Evolutionary conservation across 306 rosid genomes (phyloP).

Genomic region (Dalbergia oliveri): DNA sequence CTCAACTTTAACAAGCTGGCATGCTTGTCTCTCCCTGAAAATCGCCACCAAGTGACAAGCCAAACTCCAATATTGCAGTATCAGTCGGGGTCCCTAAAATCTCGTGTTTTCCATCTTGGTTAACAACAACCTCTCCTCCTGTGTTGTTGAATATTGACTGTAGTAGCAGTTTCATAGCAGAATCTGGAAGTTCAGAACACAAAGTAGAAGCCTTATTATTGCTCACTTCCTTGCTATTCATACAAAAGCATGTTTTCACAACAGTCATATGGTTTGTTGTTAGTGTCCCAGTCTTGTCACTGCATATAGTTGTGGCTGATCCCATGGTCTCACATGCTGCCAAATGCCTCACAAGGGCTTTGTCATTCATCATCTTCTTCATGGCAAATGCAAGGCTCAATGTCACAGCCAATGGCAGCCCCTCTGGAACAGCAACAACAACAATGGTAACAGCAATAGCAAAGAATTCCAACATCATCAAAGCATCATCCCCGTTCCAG

Average conservation of each 20-base stretch:
- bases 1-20: slow-evolving; percentile 81
- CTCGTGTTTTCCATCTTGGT: slow-evolving; percentile 77
- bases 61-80: slow-evolving; percentile 84
- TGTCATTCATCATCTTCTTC: slow-evolving; percentile 99
- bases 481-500: slow-evolving; percentile 90
- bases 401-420: slow-evolving; percentile 93
- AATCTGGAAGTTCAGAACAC: slow-evolving; percentile 72
- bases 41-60: slow-evolving; percentile 84
- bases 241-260: slow-evolving; percentile 90
- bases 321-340: slow-evolving; percentile 99
- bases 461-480: slow-evolving; percentile 81
- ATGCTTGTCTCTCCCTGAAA: slow-evolving; percentile 74
- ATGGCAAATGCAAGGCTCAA: slow-evolving; percentile 98
- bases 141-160: slow-evolving; percentile 90
- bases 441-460: slow-evolving; percentile 94
- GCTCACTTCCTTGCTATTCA: slow-evolving; percentile 69
- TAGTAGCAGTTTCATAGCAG: slow-evolving; percentile 62
- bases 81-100: slow-evolving; percentile 91
- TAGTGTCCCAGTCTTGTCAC: slow-evolving; percentile 95
- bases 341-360: slow-evolving; percentile 92
- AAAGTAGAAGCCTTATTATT: slow-evolving; percentile 57
- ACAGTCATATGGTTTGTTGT: slow-evolving; percentile 97
- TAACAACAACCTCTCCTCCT: slow-evolving; percentile 91
- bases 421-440: slow-evolving; percentile 98
- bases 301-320: slow-evolving; percentile 92